These are phyloP conservation scores for Lactarius sanguifluus DNA, from an alignment of 768 basidiomycete species.

Conservation along the genomic window DNA sequence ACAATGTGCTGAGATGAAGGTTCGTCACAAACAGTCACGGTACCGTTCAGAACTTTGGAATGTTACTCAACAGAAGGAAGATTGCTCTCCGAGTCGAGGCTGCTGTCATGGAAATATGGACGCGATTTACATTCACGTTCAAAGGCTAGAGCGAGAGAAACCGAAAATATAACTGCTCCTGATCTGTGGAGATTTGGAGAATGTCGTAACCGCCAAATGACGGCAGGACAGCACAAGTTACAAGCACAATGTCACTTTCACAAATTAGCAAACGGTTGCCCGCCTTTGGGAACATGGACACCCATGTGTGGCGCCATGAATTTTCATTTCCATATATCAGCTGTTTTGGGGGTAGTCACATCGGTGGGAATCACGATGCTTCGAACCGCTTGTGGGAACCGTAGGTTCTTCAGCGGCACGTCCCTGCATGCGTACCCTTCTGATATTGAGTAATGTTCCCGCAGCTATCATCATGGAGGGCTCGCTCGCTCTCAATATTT, in stretches of 20 bases:
- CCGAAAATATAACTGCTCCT: slow-evolving; percentile 75
- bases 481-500: slow-evolving; percentile 96
- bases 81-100: slow-evolving; percentile 44
- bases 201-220: slow-evolving; percentile 75
- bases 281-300: not conserved
- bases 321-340: slow-evolving; percentile 67
- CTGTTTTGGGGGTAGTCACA: slow-evolving; percentile 81
- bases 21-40: not conserved
- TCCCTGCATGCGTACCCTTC: slow-evolving; percentile 16
- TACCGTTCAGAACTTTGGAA: not conserved
- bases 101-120: slow-evolving; percentile 94
- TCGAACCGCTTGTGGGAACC: slow-evolving; percentile 96
- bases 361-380: slow-evolving; percentile 97
- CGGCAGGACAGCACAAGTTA: slow-evolving; percentile 93
- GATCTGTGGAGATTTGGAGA: slow-evolving; percentile 95
- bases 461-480: slow-evolving; percentile 83
- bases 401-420: slow-evolving; percentile 45
- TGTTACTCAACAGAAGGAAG: slow-evolving; percentile 41
- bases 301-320: not conserved
- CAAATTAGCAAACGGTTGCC: slow-evolving; percentile 46
- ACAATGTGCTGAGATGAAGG: not conserved
- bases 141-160: slow-evolving; percentile 54
- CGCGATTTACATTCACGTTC: slow-evolving; percentile 75
- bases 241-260: slow-evolving; percentile 75
- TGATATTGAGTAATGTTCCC: slow-evolving; percentile 16